phyloP scores from a whole-genome alignment of 805 yeast species.

The Kodamaea sagamina region DNA sequence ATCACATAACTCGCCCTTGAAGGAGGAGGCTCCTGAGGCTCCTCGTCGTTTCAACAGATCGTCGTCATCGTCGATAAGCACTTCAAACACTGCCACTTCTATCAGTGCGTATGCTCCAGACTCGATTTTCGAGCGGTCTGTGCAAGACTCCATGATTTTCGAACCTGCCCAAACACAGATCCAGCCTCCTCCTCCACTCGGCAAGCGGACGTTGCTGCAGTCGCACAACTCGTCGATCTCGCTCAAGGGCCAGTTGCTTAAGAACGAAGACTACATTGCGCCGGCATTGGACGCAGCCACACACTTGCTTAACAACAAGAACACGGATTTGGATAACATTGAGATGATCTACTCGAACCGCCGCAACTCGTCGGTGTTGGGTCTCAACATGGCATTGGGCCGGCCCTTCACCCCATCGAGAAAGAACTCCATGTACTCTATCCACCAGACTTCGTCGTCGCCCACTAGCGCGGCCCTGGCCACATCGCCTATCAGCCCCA shows the following conservation, averaged over 20 bases:
- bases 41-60: constrained; percentile 7
- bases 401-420: constrained; percentile 42
- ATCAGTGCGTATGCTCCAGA: constrained; percentile 13
- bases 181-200: constrained; percentile 13
- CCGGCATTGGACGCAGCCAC: constrained; percentile 81
- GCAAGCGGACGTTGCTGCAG: constrained; percentile 21
- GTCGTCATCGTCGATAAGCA: constrained; percentile 10
- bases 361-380: constrained; percentile 55
- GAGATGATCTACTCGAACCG: constrained; percentile 65
- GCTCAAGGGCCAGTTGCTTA: constrained; percentile 29
- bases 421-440: constrained; percentile 37
- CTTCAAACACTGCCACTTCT: constrained; percentile 17
- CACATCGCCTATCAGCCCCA: constrained; percentile 40
- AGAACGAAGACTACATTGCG: constrained; percentile 68
- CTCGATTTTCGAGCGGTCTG: constrained; percentile 44
- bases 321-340: constrained; percentile 63
- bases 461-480: constrained; percentile 18
- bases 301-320: constrained; percentile 59
- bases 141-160: constrained; percentile 32
- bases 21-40: background rate
- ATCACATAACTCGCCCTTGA: background rate
- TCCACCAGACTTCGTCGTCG: constrained; percentile 14
- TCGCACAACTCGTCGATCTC: constrained; percentile 27
- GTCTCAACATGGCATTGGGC: constrained; percentile 51
- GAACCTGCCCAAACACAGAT: constrained; percentile 11